Evolutionary conservation across 1,139 yeast species (phyloP).

Genomic region (Yamadazyma diddensiae): DNA sequence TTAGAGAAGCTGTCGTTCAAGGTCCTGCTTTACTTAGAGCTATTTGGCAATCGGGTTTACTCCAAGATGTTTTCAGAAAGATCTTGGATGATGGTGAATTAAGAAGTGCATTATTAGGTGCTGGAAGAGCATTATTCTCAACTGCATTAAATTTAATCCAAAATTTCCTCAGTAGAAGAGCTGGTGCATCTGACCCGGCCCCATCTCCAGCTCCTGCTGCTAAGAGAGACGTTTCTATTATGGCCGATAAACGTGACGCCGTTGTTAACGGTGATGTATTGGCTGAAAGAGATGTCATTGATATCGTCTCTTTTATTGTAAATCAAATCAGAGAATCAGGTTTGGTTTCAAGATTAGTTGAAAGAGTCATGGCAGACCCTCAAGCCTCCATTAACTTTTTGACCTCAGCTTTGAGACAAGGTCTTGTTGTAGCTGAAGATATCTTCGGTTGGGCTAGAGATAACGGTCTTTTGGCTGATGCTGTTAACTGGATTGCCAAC

Average conservation of each 20-base stretch:
- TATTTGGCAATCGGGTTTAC: slow-evolving; percentile 43
- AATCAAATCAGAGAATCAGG: slow-evolving; percentile 35
- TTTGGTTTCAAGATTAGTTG: slow-evolving; percentile 28
- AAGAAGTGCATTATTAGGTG: slow-evolving; percentile 33
- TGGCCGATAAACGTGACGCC: slow-evolving; percentile 9
- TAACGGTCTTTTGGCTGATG: slow-evolving; percentile 34
- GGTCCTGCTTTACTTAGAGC: slow-evolving; percentile 45
- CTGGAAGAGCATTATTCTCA: slow-evolving; percentile 34
- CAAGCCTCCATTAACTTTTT: slow-evolving; percentile 30
- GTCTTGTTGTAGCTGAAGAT: slow-evolving; percentile 35
- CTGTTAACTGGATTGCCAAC: slow-evolving; percentile 27
- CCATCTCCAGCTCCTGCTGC: slow-evolving; percentile 18
- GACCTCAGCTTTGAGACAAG: slow-evolving; percentile 32
- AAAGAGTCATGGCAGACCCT: slow-evolving; percentile 40
- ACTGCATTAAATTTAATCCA: slow-evolving; percentile 31
- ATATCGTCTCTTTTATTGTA: slow-evolving; percentile 27
- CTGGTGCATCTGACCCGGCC: slow-evolving; percentile 18
- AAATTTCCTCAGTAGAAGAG: slow-evolving; percentile 19
- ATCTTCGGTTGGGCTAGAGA: slow-evolving; percentile 38
- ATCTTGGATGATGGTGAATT: slow-evolving; percentile 34
- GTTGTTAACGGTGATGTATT: slow-evolving; percentile 20
- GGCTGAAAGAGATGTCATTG: slow-evolving; percentile 38
- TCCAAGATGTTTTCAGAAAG: slow-evolving; percentile 32
- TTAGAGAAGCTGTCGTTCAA: slow-evolving; percentile 36
- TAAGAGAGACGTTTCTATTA: slow-evolving; percentile 2